Evolutionary conservation across 768 basidiomycete genomes (phyloP), one percentile per base, ranked within the genome.

Genomic region (Chiua virens): DNA sequence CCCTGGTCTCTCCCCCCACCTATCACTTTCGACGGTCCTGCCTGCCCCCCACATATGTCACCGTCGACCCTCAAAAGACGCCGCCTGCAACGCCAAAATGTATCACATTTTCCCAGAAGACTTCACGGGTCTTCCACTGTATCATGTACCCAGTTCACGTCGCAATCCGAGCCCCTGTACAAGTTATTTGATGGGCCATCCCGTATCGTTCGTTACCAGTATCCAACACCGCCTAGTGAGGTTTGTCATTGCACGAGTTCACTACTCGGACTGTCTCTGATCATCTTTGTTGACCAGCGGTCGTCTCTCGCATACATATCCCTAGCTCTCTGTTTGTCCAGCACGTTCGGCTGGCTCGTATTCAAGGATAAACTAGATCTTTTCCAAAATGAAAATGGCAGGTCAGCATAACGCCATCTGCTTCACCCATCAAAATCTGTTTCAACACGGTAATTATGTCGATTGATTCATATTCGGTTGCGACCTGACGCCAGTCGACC

Each of bases 151-250:
- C 22, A 58, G 52, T 54, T 62, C n/a, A 34, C 34, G 5, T 54
- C 63, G 30, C 57, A 66, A 13, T 65, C 73, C 20, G 68, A 73
- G 32, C 64, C 68, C 15, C 49, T 73, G 21, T 60, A 67, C 23
- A 64, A 72, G 56, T 45, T 76, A 15, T 80, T 79, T 51, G 77
- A 79, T 23, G 78, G 78, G 3, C 79, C 79, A 17, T 77, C 79
- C 6, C 67, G 71, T 25, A 55, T 61, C 37, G 55, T 37, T 18
- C 59, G 53, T 34, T 60, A 60, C 28, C 55, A 22, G 52, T 57
- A 60, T 11, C 49, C 54, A 42, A 18, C 48, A 2, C 30, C 46
- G 8, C 49, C 32, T 6, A 40, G 51, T 17, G 47, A 56, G 58
- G 66, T 54, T 49, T 14, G 60, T 62, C 27, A 60, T 14, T 9